Evolutionary conservation across 345 rosid species (phyloP).

Genomic region (Anacardium occidentale): DNA sequence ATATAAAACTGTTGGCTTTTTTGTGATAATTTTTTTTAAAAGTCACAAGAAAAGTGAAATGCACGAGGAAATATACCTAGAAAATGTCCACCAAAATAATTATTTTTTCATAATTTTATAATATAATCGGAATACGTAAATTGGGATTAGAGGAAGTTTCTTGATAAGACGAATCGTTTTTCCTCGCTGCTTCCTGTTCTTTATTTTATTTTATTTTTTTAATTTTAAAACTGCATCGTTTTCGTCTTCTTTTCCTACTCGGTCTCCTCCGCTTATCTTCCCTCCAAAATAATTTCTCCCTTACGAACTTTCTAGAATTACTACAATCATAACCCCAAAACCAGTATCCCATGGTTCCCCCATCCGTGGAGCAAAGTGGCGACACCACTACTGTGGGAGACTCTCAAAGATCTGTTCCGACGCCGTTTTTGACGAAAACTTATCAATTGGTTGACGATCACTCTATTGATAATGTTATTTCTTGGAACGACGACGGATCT

Average conservation of each 20-base stretch:
- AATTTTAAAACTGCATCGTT: background rate
- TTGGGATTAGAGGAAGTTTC: constrained; percentile 47
- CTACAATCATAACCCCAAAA: background rate
- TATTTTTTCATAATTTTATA: too few species aligned
- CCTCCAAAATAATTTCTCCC: background rate
- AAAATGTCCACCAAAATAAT: background rate
- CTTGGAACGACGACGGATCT: constrained; percentile 91
- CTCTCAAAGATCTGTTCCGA: constrained; percentile 65
- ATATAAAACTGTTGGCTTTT: too few species aligned
- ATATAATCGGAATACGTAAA: constrained; percentile 11
- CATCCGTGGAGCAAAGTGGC: constrained; percentile 34
- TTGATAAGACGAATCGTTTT: constrained; percentile 39
- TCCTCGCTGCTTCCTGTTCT: constrained; percentile 43
- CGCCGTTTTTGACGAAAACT: constrained; percentile 82
- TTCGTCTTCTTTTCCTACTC: background rate
- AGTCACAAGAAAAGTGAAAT: background rate
- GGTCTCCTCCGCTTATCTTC: background rate
- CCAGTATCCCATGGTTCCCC: constrained; percentile 15
- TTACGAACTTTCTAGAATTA: constrained; percentile 43
- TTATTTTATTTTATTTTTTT: too few species aligned
- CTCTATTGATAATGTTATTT: constrained; percentile 65
- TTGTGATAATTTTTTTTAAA: too few species aligned
- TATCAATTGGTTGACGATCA: constrained; percentile 76
- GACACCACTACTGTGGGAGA: constrained; percentile 30
- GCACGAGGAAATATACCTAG: background rate